These are phyloP conservation scores for Brettanomyces naardenensis DNA, from an alignment of 805 yeast species.

Conservation along the genomic window DNA sequence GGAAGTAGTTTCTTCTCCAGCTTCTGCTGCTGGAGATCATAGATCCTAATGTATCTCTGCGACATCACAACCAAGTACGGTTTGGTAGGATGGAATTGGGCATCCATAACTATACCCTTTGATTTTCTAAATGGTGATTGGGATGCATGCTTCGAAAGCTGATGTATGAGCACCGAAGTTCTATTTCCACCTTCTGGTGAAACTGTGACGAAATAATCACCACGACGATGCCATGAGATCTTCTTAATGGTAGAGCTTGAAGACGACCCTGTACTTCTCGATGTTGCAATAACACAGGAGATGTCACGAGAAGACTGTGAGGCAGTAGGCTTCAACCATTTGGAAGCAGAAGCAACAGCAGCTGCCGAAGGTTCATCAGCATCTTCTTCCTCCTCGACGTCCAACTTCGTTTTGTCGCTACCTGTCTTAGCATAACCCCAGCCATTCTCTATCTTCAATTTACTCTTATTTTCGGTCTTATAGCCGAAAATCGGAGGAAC, in stretches of 20 bases:
- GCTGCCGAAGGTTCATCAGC: conserved; percentile 28
- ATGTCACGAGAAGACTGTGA: conserved; percentile 58
- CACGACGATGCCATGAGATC: conserved; percentile 92
- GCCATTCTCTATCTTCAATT: conserved; percentile 75
- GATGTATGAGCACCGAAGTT: conserved; percentile 87
- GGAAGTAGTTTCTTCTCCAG: conserved; percentile 81
- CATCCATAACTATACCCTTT: conserved; percentile 92
- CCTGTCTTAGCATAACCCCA: conserved; percentile 67
- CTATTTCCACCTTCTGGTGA: conserved; percentile 82
- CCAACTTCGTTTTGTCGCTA: conserved; percentile 19
- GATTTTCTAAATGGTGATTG: conserved; percentile 94
- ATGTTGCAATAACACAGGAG: conserved; percentile 57
- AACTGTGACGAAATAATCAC: conserved; percentile 94
- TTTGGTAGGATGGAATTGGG: conserved; percentile 92
- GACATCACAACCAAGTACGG: conserved; percentile 93
- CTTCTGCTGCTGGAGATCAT: conserved; percentile 82
- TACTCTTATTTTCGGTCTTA: conserved; percentile 76
- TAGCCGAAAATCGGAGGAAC: conserved; percentile 91
- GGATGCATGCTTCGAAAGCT: conserved; percentile 85
- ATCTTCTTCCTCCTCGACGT: conserved; percentile 31
- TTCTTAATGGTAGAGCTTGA: conserved; percentile 63
- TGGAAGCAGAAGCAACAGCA: conserved; percentile 35
- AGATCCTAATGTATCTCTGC: conserved; percentile 85
- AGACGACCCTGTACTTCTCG: conserved; percentile 22
- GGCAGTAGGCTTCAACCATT: conserved; percentile 77